Conservation (phyloP, 352 stramenopile genomes). For the Pythium sp. region DNA sequence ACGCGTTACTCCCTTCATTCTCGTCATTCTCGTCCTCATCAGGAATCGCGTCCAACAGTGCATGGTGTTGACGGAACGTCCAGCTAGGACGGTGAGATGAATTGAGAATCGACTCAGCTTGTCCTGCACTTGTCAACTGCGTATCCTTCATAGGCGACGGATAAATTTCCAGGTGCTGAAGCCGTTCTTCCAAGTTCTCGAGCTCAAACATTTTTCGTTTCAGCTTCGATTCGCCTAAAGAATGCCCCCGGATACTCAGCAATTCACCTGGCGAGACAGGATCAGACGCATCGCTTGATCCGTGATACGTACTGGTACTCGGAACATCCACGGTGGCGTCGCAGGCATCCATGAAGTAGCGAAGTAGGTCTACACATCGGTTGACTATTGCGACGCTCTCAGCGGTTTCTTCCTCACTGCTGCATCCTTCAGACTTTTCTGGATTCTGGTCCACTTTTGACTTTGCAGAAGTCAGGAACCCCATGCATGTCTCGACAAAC, state of each 20-base stretch:
- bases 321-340: constrained; percentile 13
- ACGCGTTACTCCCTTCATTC: background rate
- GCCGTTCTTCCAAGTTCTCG: constrained; percentile 54
- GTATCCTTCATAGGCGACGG: constrained; percentile 64
- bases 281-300: constrained; percentile 2
- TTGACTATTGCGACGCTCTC: constrained; percentile 28
- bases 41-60: constrained; percentile 48
- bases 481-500: constrained; percentile 67
- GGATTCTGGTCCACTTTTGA: constrained; percentile 7
- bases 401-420: background rate
- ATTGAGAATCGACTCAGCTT: constrained; percentile 14
- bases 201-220: constrained; percentile 21
- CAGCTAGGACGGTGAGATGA: constrained; percentile 51
- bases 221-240: background rate
- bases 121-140: background rate
- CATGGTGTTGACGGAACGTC: constrained; percentile 58
- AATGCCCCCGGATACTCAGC: background rate
- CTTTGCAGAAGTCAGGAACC: constrained; percentile 35
- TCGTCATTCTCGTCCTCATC: constrained; percentile 39
- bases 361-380: constrained; percentile 64
- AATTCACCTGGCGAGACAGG: background rate
- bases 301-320: background rate
- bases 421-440: background rate
- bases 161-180: constrained; percentile 56
- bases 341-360: constrained; percentile 65